Percentiles rank a stretch among this genome's conserved stretches.
Conservation (phyloP, 176 grass and related monocot species). For the Carex pumila region DNA sequence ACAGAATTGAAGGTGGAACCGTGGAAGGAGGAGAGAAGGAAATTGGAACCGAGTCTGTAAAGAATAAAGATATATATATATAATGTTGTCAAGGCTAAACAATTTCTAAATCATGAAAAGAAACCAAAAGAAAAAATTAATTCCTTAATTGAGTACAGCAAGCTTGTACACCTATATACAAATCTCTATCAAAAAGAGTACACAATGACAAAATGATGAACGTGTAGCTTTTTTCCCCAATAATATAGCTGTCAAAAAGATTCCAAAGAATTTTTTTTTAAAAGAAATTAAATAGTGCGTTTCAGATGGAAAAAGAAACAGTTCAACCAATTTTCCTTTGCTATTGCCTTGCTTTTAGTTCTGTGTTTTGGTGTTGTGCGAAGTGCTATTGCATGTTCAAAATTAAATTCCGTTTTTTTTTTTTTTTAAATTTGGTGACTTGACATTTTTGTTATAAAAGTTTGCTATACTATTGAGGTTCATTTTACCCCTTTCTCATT, state of each 20-base stretch:
- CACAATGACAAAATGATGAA: neutral
- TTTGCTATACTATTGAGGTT: neutral
- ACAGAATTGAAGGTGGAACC: no score
- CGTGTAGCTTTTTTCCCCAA: neutral
- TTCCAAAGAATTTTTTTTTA: neutral
- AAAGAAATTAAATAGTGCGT: neutral
- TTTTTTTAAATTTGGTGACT: neutral
- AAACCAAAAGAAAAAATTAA: neutral
- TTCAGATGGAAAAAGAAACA: neutral
- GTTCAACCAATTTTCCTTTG: constrained; percentile 4
- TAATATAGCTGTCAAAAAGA: neutral
- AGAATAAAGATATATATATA: neutral
- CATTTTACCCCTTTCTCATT: neutral
- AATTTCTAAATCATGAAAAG: neutral
- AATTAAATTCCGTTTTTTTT: neutral
- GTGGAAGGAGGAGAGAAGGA: neutral
- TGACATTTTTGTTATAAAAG: neutral
- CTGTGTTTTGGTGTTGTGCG: neutral
- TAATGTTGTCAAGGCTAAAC: neutral
- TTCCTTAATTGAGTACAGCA: neutral
- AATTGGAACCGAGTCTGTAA: neutral
- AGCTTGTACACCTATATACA: neutral
- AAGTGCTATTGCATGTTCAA: neutral
- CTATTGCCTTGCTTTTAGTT: neutral
- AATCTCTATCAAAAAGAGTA: neutral